These are phyloP conservation scores for Artemisia annua DNA, from an alignment of 129 eudicot species.

Conservation along the genomic window DNA sequence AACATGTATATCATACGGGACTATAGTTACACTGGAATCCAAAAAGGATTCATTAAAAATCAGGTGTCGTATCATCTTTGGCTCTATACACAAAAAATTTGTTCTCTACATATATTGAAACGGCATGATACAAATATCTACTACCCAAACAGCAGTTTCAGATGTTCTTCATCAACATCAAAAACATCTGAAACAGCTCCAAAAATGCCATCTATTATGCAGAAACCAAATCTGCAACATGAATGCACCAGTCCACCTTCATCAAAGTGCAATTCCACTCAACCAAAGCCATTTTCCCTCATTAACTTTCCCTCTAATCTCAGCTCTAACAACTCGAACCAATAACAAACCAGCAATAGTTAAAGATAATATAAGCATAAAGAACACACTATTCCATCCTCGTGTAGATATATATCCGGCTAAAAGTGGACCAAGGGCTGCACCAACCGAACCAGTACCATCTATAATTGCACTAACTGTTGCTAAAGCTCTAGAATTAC, in stretches of 20 bases:
- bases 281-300: constrained; percentile 75
- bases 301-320: constrained; percentile 57
- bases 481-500: constrained; percentile 86
- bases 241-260: not conserved
- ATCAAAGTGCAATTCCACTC: constrained; percentile 35
- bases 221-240: not conserved
- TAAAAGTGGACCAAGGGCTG: constrained; percentile 90
- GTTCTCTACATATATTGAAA: not conserved
- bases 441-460: constrained; percentile 97
- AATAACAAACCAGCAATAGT: constrained; percentile 58
- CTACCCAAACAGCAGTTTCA: not conserved
- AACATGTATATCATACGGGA: too few species aligned
- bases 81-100: too few species aligned
- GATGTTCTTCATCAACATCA: not conserved
- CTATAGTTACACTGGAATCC: too few species aligned
- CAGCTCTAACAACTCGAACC: constrained; percentile 63
- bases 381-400: constrained; percentile 89
- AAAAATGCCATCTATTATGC: not conserved
- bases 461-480: constrained; percentile 93
- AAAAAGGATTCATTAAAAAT: too few species aligned
- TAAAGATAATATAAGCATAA: constrained; percentile 73
- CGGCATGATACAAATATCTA: constrained; percentile 10
- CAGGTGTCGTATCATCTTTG: too few species aligned
- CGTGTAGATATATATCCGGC: constrained; percentile 88
- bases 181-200: constrained; percentile 17